Base-by-base conservation (phyloP, 2,329 filamentous ascomycete genomes). In the Xylariales sp. region DNA sequence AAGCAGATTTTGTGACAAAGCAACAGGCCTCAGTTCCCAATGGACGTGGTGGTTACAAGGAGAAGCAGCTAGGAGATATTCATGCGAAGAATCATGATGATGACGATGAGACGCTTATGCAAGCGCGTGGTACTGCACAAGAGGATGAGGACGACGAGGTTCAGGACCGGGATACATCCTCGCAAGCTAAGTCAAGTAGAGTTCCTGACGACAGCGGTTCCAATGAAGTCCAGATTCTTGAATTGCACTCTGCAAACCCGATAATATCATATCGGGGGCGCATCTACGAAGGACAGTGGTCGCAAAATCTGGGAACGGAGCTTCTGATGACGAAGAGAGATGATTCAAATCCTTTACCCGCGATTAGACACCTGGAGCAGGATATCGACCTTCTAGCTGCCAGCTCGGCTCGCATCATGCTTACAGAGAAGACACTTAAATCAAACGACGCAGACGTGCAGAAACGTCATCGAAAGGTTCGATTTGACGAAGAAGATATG, bases 261-360 rank as follows among this genome's bases (percentile, higher is more conserved):
- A 67, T 95, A 19, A 73, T 95, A 42, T 84, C 85, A 16, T 94
- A 94, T 62, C 76, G 83, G 41, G 85, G 85, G 20, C 78, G 83
- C 44, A 67, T 94, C 16, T 93, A 90, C 56, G 81, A 79, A 46
- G 91, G 88, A 47, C 67, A 78, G 31, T 97, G 91, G 91, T 76
- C 79, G 10, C 80, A 86, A 44, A 84, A 88, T 42, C 77, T 95
- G 29, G 91, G 91, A 24, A 95, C 89, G 0, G 88, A 94, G 49
- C 67, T 90, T 46, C 76, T 95, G 29, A 83, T 96, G 51, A 73
- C 72, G 2, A 62, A 62, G 13, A 74, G 70, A 44, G 62, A 71
- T 44, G 44, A 55, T 6, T 48, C 61, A 39, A 50, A 57, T 10
- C 56, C 57, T 7, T 57, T 74, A 3, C 72, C 74, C 4, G 59